These are phyloP conservation scores for Leonotis leonurus DNA, from an alignment of 257 asterid species.

Conservation along the genomic window DNA sequence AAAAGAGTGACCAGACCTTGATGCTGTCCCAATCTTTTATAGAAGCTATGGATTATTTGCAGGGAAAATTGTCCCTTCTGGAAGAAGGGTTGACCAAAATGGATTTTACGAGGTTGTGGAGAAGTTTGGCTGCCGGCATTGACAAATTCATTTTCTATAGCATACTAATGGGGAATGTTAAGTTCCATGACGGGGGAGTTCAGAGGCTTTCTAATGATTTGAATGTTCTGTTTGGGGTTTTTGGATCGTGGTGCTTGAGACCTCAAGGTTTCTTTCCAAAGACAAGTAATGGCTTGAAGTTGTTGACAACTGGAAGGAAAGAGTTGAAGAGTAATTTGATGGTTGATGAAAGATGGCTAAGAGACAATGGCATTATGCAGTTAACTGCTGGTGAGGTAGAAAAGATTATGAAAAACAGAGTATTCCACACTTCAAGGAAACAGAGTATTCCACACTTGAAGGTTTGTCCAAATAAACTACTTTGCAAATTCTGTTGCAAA, in stretches of 20 bases:
- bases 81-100: slow-evolving; percentile 54
- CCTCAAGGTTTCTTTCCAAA: slow-evolving; percentile 97
- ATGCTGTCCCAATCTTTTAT: slow-evolving; percentile 53
- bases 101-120: slow-evolving; percentile 77
- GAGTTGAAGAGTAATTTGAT: slow-evolving; percentile 39
- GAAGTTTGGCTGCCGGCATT: slow-evolving; percentile 65
- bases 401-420: slow-evolving; percentile 63
- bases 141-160: slow-evolving; percentile 50
- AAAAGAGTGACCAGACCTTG: slow-evolving; percentile 53
- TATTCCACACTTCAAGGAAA: slow-evolving; percentile 37
- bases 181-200: slow-evolving; percentile 64
- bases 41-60: slow-evolving; percentile 75
- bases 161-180: slow-evolving; percentile 48
- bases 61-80: slow-evolving; percentile 55
- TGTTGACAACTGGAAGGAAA: slow-evolving; percentile 49
- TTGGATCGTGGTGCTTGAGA: slow-evolving; percentile 71
- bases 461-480: slow-evolving; percentile 9
- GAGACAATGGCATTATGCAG: slow-evolving; percentile 68
- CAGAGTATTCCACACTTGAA: too few relatives aligned
- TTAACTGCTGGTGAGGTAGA: slow-evolving; percentile 51
- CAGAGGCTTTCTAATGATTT: slow-evolving; percentile 67
- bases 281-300: slow-evolving; percentile 60
- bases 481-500: not conserved
- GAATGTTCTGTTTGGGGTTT: slow-evolving; percentile 53
- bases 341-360: slow-evolving; percentile 64